These are phyloP conservation scores for Trichoderma guizhouense DNA, from an alignment of 2,329 filamentous ascomycete species.

Conservation along the genomic window DNA sequence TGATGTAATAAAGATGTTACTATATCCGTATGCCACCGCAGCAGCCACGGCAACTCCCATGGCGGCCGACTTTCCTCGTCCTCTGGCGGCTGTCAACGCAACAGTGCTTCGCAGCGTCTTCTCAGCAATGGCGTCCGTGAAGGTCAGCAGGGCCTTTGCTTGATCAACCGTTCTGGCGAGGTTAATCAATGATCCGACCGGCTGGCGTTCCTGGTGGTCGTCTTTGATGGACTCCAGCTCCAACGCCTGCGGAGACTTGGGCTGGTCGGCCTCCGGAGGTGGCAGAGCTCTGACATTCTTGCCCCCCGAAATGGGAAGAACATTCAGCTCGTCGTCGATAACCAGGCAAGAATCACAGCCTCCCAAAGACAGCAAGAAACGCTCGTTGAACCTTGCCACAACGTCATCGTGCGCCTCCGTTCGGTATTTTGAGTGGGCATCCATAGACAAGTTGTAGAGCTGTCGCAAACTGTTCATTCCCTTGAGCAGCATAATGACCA, in stretches of 20 bases:
- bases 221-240: slow-evolving; percentile 88
- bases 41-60: slow-evolving; percentile 92
- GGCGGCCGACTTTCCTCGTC: slow-evolving; percentile 94
- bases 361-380: slow-evolving; percentile 93
- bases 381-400: slow-evolving; percentile 93
- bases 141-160: slow-evolving; percentile 93
- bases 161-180: slow-evolving; percentile 91
- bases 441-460: slow-evolving; percentile 95
- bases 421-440: slow-evolving; percentile 92
- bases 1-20: slow-evolving; percentile 98
- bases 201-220: slow-evolving; percentile 77
- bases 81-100: slow-evolving; percentile 86
- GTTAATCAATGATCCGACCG: slow-evolving; percentile 77
- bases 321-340: slow-evolving; percentile 96
- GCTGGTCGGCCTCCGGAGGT: slow-evolving; percentile 68
- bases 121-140: slow-evolving; percentile 92
- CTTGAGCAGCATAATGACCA: slow-evolving; percentile 88
- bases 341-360: slow-evolving; percentile 92
- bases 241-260: slow-evolving; percentile 66
- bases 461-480: slow-evolving; percentile 97
- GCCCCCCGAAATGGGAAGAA: slow-evolving; percentile 92
- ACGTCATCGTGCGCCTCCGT: slow-evolving; percentile 97
- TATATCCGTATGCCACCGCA: slow-evolving; percentile 92
- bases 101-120: slow-evolving; percentile 95
- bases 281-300: slow-evolving; percentile 84